These are phyloP conservation scores for Trametes cinnabarina DNA, from an alignment of 768 basidiomycete genomes.

Conservation along the genomic window DNA sequence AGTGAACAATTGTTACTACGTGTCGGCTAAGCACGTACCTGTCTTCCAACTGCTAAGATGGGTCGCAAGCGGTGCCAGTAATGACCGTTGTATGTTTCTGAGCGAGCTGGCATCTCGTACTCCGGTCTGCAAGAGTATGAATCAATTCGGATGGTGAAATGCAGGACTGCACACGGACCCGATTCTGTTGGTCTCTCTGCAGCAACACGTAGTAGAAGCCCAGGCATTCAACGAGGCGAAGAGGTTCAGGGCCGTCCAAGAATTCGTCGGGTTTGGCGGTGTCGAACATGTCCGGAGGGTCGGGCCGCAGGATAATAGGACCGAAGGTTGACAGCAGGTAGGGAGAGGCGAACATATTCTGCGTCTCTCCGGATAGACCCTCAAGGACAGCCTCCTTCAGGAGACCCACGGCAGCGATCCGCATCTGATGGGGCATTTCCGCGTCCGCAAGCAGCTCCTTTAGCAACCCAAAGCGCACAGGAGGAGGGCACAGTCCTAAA, in stretches of 20 bases:
- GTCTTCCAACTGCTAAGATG: conserved; percentile 18
- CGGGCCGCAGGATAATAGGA: conserved; percentile 54
- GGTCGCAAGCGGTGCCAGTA: conserved; percentile 21
- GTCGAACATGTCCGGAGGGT: conserved; percentile 51
- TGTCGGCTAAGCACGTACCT: conserved; percentile 5
- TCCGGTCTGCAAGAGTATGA: conserved; percentile 27
- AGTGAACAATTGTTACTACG: neutral
- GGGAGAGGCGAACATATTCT: conserved; percentile 53
- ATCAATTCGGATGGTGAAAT: neutral
- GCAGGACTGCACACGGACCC: conserved; percentile 39
- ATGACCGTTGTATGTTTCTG: conserved; percentile 8
- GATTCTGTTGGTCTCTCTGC: conserved; percentile 54
- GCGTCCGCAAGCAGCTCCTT: conserved; percentile 45
- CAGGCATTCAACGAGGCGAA: conserved; percentile 62
- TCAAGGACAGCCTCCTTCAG: conserved; percentile 67
- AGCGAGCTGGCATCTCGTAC: conserved; percentile 24
- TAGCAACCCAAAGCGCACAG: conserved; percentile 53
- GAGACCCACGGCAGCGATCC: conserved; percentile 64
- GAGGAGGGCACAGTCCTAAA: conserved; percentile 46
- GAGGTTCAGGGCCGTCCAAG: conserved; percentile 56
- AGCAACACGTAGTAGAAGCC: conserved; percentile 68
- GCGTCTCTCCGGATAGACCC: conserved; percentile 31
- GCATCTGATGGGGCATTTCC: conserved; percentile 62
- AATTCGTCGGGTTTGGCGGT: conserved; percentile 38
- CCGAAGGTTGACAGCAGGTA: conserved; percentile 58